Percentiles rank a stretch among this genome's conserved stretches.
Conservation (phyloP, 495 filamentous ascomycete genomes). For the Talaromyces proteolyticus region DNA sequence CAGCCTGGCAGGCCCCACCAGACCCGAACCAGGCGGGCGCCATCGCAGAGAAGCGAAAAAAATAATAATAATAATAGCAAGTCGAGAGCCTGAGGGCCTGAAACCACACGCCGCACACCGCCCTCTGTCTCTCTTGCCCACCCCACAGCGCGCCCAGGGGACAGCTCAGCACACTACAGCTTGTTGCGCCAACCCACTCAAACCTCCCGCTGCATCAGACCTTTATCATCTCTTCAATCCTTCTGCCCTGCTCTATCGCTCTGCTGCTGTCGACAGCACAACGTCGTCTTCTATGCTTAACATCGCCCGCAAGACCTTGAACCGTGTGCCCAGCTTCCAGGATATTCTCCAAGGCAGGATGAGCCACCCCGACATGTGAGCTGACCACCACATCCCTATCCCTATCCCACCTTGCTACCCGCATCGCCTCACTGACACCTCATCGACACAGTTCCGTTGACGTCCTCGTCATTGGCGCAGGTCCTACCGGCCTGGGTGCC, state of each 20-base stretch:
- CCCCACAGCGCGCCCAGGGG: too few relatives aligned
- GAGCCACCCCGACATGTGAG: slow-evolving; percentile 50
- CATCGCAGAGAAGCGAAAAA: too few relatives aligned
- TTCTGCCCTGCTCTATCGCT: too few relatives aligned
- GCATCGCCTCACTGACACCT: slow-evolving; percentile 14
- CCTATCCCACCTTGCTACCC: not conserved
- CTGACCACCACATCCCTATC: slow-evolving; percentile 2
- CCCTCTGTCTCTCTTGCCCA: too few relatives aligned
- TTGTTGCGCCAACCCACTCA: too few relatives aligned
- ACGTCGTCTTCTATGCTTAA: slow-evolving; percentile 41
- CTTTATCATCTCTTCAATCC: slow-evolving; percentile 15
- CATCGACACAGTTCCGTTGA: slow-evolving; percentile 69
- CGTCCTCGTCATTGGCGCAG: slow-evolving; percentile 96
- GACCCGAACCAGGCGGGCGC: too few relatives aligned
- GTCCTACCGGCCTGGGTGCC: slow-evolving; percentile 92
- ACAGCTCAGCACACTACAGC: too few relatives aligned
- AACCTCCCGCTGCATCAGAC: slow-evolving; percentile 15
- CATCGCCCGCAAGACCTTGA: slow-evolving; percentile 45
- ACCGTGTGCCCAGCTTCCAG: slow-evolving; percentile 55
- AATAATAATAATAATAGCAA: too few relatives aligned
- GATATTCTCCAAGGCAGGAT: slow-evolving; percentile 55
- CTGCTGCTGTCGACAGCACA: slow-evolving; percentile 29
- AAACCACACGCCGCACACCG: too few relatives aligned
- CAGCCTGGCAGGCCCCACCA: too few relatives aligned
- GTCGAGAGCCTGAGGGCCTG: too few relatives aligned